A percentile compares a stretch with the other conserved stretches of the same genome.
Evolutionary conservation across 768 basidiomycete species (phyloP).

Genomic region (Lactarius trivialis): DNA sequence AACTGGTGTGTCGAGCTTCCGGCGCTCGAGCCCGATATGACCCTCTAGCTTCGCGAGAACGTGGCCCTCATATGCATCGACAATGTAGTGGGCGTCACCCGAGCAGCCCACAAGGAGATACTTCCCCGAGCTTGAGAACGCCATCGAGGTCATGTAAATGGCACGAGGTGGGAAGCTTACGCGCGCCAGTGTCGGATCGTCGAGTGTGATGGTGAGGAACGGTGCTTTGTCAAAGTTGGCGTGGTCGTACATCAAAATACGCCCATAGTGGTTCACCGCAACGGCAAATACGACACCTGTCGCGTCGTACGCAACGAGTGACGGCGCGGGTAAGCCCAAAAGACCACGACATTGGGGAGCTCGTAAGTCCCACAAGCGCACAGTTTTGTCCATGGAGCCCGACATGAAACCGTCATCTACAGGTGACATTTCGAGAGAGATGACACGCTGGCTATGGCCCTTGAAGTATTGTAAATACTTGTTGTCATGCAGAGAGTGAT

Average conservation of each 20-base stretch:
- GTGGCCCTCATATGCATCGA: conserved; percentile 85
- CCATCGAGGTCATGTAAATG: conserved; percentile 85
- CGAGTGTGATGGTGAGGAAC: conserved; percentile 75
- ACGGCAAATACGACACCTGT: conserved; percentile 83
- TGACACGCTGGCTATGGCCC: conserved; percentile 85
- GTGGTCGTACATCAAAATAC: conserved; percentile 80
- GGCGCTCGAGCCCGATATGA: conserved; percentile 74
- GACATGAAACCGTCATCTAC: conserved; percentile 96
- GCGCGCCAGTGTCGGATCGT: conserved; percentile 68
- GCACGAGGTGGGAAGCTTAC: conserved; percentile 82
- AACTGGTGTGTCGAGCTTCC: conserved; percentile 39
- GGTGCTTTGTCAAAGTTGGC: conserved; percentile 88
- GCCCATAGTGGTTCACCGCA: conserved; percentile 72
- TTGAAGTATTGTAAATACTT: conserved; percentile 94
- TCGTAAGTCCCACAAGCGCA: conserved; percentile 93
- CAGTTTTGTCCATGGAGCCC: conserved; percentile 87
- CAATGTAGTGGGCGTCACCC: conserved; percentile 84
- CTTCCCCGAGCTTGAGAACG: conserved; percentile 87
- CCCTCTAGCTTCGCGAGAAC: conserved; percentile 83
- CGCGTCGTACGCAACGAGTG: conserved; percentile 79
- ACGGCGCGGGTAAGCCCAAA: conserved; percentile 63
- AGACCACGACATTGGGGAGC: conserved; percentile 70
- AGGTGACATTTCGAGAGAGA: conserved; percentile 87
- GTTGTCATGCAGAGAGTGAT: conserved; percentile 94
- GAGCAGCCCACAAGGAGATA: conserved; percentile 90